Conservation (phyloP, 2,329 filamentous ascomycete species). For the Colletotrichum abscissum region DNA sequence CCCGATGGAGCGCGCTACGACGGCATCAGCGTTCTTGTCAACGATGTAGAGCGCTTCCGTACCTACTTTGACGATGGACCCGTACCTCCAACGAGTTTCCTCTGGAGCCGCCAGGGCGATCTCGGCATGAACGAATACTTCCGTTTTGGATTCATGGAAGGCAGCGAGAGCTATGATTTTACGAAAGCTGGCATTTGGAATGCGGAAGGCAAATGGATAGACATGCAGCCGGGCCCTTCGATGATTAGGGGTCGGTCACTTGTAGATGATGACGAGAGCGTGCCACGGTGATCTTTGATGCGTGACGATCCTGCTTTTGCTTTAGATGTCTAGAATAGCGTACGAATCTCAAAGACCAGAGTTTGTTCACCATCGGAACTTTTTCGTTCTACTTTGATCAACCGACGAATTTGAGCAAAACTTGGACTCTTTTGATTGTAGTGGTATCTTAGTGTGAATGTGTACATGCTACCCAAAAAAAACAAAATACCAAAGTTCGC, state of each 20-base stretch:
- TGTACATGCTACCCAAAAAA: background rate
- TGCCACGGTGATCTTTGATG: constrained; percentile 35
- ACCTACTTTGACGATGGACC: constrained; percentile 73
- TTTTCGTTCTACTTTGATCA: background rate
- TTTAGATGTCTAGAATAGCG: background rate
- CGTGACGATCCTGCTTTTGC: constrained; percentile 9
- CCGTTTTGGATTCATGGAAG: constrained; percentile 79
- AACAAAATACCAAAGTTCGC: background rate
- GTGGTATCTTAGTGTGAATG: background rate
- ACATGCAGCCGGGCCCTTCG: constrained; percentile 73
- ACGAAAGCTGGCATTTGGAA: constrained; percentile 81
- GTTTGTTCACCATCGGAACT: background rate
- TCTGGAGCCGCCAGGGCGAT: constrained; percentile 65
- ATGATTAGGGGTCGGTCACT: constrained; percentile 46
- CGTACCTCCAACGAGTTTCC: constrained; percentile 58
- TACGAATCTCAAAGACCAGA: background rate
- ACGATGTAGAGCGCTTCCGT: constrained; percentile 86
- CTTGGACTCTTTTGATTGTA: background rate
- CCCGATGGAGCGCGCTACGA: constrained; percentile 67
- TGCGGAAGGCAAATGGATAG: constrained; percentile 70
- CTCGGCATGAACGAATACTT: constrained; percentile 75
- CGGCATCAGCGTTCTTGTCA: constrained; percentile 83
- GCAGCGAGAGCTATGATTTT: constrained; percentile 74
- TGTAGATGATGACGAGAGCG: constrained; percentile 38
- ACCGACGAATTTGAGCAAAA: background rate